A percentile compares a stretch with the other conserved stretches of the same genome.
Conservation (phyloP, 306 rosid genomes). For the Fagus sylvatica region DNA sequence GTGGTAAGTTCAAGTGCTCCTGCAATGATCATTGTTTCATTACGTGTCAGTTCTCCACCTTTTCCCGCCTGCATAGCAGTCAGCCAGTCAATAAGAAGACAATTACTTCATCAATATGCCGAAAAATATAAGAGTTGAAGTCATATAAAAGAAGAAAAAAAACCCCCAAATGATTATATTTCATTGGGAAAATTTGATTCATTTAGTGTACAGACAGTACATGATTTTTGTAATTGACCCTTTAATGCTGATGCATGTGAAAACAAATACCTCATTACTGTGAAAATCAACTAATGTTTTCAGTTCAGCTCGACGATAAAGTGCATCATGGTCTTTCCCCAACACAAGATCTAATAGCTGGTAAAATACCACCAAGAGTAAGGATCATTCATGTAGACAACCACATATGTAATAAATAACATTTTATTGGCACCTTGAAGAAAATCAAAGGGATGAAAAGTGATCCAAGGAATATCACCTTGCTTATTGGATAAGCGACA, state of each 20-base stretch:
- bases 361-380: constrained; percentile 24
- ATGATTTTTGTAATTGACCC: too few species aligned
- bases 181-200: too few species aligned
- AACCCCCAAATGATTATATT: too few species aligned
- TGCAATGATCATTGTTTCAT: constrained; percentile 91
- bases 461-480: constrained; percentile 43
- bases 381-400: neutral
- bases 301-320: constrained; percentile 94
- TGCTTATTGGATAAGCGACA: constrained; percentile 88
- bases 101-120: neutral
- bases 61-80: constrained; percentile 79
- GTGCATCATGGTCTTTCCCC: constrained; percentile 70
- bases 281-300: constrained; percentile 85
- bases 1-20: constrained; percentile 91
- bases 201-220: too few species aligned
- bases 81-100: constrained; percentile 17
- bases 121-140: neutral
- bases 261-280: constrained; percentile 76
- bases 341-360: constrained; percentile 78
- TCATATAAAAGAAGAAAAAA: too few species aligned
- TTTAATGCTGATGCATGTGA: neutral
- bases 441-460: neutral
- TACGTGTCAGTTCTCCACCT: constrained; percentile 93
- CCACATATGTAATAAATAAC: neutral
- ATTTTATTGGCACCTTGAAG: neutral